Conservation (phyloP, 768 basidiomycete species). For the Hirschioporus abietinus region DNA sequence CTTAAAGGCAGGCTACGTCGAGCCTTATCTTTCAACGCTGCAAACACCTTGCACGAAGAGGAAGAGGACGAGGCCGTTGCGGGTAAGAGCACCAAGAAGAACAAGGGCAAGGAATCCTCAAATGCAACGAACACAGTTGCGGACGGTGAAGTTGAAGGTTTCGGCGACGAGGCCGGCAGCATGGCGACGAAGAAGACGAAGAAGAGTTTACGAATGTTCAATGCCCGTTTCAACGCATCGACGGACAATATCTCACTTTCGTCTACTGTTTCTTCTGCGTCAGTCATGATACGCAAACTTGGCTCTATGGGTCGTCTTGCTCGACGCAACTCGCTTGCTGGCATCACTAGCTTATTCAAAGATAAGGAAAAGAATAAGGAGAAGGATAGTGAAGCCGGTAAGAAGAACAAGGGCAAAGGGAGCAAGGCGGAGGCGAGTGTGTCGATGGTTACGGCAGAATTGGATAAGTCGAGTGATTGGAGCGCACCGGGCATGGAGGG, state of each 20-base stretch:
- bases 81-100: slow-evolving; percentile 25
- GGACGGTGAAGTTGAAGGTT: slow-evolving; percentile 19
- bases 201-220: slow-evolving; percentile 76
- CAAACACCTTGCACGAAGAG: slow-evolving; percentile 52
- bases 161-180: slow-evolving; percentile 21
- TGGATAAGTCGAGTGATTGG: slow-evolving; percentile 69
- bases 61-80: slow-evolving; percentile 38
- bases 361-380: slow-evolving; percentile 61
- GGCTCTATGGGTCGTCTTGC: slow-evolving; percentile 88
- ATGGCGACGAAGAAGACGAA: slow-evolving; percentile 64
- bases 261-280: slow-evolving; percentile 91
- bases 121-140: slow-evolving; percentile 5
- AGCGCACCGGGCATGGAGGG: slow-evolving; percentile 57
- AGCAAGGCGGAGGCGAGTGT: slow-evolving; percentile 65
- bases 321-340: slow-evolving; percentile 80
- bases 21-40: slow-evolving; percentile 62
- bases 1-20: slow-evolving; percentile 75
- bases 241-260: slow-evolving; percentile 95
- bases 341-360: slow-evolving; percentile 92
- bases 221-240: slow-evolving; percentile 78
- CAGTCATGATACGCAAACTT: slow-evolving; percentile 94
- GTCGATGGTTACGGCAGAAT: slow-evolving; percentile 79
- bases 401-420: slow-evolving; percentile 54
- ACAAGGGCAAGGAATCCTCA: neutral
- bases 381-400: slow-evolving; percentile 45